phyloP scores from a whole-genome alignment of 768 basidiomycete genomes.

The Rhodotorula taiwanensis region DNA sequence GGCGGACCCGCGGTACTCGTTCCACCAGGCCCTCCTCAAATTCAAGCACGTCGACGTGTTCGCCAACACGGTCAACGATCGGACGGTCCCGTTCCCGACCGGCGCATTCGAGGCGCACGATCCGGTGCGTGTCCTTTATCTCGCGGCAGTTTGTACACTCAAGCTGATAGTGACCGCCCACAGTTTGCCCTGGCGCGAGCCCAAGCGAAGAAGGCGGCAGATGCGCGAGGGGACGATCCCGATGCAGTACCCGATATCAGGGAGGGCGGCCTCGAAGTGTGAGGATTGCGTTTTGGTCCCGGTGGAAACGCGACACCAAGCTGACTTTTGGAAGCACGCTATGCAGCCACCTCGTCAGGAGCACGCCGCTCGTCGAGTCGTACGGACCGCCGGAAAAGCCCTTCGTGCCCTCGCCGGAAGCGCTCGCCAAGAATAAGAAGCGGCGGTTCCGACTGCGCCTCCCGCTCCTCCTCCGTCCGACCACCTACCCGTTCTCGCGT shows the following conservation, averaged over 20 bases:
- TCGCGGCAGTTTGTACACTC: slow-evolving; percentile 41
- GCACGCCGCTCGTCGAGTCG: slow-evolving; percentile 55
- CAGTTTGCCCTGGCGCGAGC: slow-evolving; percentile 29
- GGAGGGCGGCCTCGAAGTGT: slow-evolving; percentile 26
- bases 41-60: slow-evolving; percentile 70
- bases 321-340: slow-evolving; percentile 48
- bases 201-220: slow-evolving; percentile 30
- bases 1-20: slow-evolving; percentile 69
- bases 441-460: slow-evolving; percentile 62
- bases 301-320: background rate
- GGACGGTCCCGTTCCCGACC: slow-evolving; percentile 75
- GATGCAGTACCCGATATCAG: slow-evolving; percentile 43
- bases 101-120: slow-evolving; percentile 65
- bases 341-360: slow-evolving; percentile 47
- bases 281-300: background rate
- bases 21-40: slow-evolving; percentile 61
- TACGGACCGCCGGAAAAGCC: slow-evolving; percentile 46
- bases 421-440: slow-evolving; percentile 41
- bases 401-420: slow-evolving; percentile 41
- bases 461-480: slow-evolving; percentile 54
- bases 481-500: slow-evolving; percentile 47
- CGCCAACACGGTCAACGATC: slow-evolving; percentile 65
- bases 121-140: slow-evolving; percentile 53
- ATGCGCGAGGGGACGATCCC: slow-evolving; percentile 59
- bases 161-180: background rate